Evolutionary conservation across 164 flowering plant species (phyloP), one percentile per base, ranked within the genome.

Genomic region (Berberis thunbergii): DNA sequence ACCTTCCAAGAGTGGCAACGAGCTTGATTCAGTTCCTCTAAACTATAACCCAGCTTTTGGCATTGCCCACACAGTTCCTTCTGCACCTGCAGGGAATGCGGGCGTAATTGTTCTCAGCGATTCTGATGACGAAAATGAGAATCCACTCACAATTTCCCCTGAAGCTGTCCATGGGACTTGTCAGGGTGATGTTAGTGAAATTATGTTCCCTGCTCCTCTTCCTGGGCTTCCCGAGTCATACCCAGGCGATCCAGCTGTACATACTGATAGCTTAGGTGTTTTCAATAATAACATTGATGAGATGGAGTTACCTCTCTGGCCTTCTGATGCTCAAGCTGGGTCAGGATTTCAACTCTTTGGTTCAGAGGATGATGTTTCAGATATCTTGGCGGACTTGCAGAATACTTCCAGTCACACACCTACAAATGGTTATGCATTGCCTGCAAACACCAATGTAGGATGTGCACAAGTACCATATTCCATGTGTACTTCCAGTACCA

Each of bases 21-120:
- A 91, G 67, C 75, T 82, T 65, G 92, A 91, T 79, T 84, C 96
- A 12, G 41, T 83, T 12, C 67, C 89, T 56, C 68, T 81, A 57
- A 82, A 82, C 64, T 72, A 78, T 43, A 86, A 84, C 42, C 62
- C 82, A 13, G 45, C 77, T 12, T 79, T 67, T 77, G 84, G 69
- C 48, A 72, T 71, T 71, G 48, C 69, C n/a, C 78, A 72, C 49
- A 76, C 60, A 66, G 76, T 73, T 66, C 59, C 75, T 45, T 62
- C 87, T 64, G 85, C 77, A 4, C 73, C 86, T 42, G 38, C 57
- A 12, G 80, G 64, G n/a, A 76, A 79, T 70, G 74, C 83, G 57
- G 89, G 89, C 55, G 76, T 95, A 57, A 89, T 91, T 64, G 86
- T 86, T 65, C 96, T 95, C 63, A 95, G 96, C 74, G 97, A 95